Base-by-base conservation (phyloP, 306 rosid species). In the Parietaria judaica region DNA sequence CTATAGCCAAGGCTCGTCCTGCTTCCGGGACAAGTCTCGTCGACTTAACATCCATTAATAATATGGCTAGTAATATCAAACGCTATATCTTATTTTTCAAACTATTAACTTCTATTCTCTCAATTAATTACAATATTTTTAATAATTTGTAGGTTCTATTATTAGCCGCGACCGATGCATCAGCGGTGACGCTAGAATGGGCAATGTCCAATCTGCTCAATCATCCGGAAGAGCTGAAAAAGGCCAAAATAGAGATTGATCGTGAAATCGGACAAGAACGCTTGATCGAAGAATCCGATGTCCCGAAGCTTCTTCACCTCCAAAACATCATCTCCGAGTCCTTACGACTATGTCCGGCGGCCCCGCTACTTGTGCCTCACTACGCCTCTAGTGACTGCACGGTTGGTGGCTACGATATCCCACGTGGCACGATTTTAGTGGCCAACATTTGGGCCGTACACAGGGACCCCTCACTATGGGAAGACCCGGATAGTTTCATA, bases 361-460 rank as follows among this genome's bases (percentile, higher is more conserved):
- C 61, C 1, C 80, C 80, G 14, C 38, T 76, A 56, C 44, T 76
- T 14, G 0, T 63, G 6, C 73, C 80, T 0, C 80, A 76, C 56
- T 54, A 17, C 31, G 61, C 80, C 3, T 71, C 80, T 3, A 54
- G 51, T 6, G 67, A 76, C 10, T 71, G 70, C 51, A 62, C 54
- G 0, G 17, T 76, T 0, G 53, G 65, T 0, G 76, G 63, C 0
- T 71, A 56, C 52, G 55, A 67, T 4, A 43, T 76, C 45, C 80
- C 76, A 17, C 63, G 64, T 0, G 73, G 54, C 63, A 76, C 80
- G 0, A 78, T 78, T 0, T 4, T 78, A 7, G 31, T 73, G 49
- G 63, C 70, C 36, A 78, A 78, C 14, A 79, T 70, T 11, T 78
- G 82, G 79, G 79, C 70, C n/a, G 36, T 78, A 34, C 82, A 73